Percentiles rank a stretch among this genome's conserved stretches.
These are phyloP conservation scores for Trametes sanguinea DNA, from an alignment of 768 basidiomycete genomes.

Conservation along the genomic window DNA sequence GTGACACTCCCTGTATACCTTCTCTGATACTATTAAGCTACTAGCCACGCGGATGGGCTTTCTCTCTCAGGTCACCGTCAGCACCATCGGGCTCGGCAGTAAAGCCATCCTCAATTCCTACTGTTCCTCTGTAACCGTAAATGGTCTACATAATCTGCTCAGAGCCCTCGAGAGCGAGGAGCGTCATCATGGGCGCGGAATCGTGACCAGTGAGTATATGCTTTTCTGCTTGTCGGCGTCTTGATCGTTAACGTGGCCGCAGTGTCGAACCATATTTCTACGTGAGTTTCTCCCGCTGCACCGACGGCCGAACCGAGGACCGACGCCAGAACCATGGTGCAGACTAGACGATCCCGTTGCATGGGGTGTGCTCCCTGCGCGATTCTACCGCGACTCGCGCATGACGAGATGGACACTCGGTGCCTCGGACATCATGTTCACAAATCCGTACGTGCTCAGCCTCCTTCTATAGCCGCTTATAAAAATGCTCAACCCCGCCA, in stretches of 20 bases:
- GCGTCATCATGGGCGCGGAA: constrained; percentile 55
- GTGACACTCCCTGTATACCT: no score
- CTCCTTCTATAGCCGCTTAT: background rate
- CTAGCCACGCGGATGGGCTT: constrained; percentile 26
- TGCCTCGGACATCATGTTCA: constrained; percentile 93
- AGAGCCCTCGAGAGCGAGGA: constrained; percentile 56
- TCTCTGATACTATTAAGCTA: no score
- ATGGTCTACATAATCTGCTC: constrained; percentile 65
- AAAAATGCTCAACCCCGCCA: background rate
- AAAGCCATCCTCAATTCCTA: constrained; percentile 76
- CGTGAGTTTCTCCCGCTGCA: constrained; percentile 47
- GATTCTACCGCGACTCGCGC: constrained; percentile 56
- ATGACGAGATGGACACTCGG: constrained; percentile 90
- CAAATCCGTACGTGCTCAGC: constrained; percentile 67
- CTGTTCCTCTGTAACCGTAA: constrained; percentile 65
- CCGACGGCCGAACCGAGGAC: background rate
- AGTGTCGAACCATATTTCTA: constrained; percentile 96
- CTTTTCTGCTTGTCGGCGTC: background rate
- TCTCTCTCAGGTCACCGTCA: constrained; percentile 62
- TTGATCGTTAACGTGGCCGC: background rate
- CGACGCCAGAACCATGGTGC: background rate
- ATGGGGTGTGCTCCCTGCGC: constrained; percentile 84
- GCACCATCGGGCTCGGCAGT: constrained; percentile 71
- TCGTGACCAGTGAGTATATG: constrained; percentile 67
- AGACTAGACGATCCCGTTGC: constrained; percentile 81